These are phyloP conservation scores for Colletotrichum tropicale DNA, from an alignment of 2,329 filamentous ascomycete species.

Conservation along the genomic window DNA sequence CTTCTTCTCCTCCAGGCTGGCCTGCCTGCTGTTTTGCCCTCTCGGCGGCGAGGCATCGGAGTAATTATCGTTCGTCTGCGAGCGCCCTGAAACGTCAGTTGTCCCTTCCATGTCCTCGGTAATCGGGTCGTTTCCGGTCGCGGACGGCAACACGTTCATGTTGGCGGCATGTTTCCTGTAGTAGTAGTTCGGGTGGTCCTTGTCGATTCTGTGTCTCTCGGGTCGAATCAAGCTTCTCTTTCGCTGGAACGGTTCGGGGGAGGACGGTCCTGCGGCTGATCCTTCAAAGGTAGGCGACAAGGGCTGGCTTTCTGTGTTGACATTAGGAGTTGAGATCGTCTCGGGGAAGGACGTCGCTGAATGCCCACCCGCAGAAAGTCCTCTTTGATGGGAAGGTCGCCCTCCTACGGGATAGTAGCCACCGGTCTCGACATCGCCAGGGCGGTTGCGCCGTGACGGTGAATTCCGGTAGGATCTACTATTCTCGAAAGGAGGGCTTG, in stretches of 20 bases:
- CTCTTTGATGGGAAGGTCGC: constrained; percentile 55
- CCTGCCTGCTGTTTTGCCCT: constrained; percentile 30
- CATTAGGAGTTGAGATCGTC: constrained; percentile 59
- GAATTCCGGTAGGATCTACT: constrained; percentile 71
- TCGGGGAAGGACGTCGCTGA: constrained; percentile 65
- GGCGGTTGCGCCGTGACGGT: constrained; percentile 67
- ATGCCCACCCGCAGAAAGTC: constrained; percentile 55
- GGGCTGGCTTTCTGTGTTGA: constrained; percentile 59
- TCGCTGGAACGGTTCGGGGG: constrained; percentile 51
- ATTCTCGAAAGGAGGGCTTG: constrained; percentile 64
- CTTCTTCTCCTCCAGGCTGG: constrained; percentile 43
- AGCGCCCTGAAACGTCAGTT: constrained; percentile 54
- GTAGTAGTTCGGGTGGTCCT: constrained; percentile 91
- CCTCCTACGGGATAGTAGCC: constrained; percentile 49
- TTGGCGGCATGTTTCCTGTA: constrained; percentile 94
- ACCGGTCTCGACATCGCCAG: constrained; percentile 74
- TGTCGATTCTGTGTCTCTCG: constrained; percentile 84
- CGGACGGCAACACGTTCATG: constrained; percentile 88
- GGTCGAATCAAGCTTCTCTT: constrained; percentile 91
- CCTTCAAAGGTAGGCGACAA: constrained; percentile 53
- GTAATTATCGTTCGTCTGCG: constrained; percentile 44
- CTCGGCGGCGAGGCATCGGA: constrained; percentile 44
- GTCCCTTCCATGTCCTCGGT: constrained; percentile 77
- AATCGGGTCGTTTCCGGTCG: constrained; percentile 90
- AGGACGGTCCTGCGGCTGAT: constrained; percentile 19